phyloP scores from a whole-genome alignment of 1,284 basidiomycete genomes.

The Microbotryum saponariae region DNA sequence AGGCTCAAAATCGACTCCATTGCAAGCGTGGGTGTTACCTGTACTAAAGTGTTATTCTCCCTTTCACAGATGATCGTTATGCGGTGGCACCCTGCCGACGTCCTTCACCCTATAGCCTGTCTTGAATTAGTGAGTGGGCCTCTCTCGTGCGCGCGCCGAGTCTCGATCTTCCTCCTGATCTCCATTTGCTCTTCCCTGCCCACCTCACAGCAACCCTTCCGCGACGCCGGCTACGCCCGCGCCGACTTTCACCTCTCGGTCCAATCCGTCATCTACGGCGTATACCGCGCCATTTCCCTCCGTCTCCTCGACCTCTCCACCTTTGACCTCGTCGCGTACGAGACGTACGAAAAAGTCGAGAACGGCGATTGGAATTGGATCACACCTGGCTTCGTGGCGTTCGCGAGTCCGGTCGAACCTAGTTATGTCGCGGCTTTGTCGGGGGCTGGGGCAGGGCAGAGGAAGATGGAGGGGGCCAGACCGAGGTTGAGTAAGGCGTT shows the following conservation, averaged over 20 bases:
- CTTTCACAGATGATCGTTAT: constrained; percentile 77
- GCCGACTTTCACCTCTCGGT: constrained; percentile 80
- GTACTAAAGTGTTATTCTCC: not conserved
- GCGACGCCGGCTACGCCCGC: constrained; percentile 87
- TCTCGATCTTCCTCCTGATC: not conserved
- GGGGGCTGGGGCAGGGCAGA: constrained; percentile 51
- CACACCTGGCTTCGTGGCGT: constrained; percentile 58
- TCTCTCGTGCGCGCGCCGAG: not conserved
- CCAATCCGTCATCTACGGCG: constrained; percentile 81
- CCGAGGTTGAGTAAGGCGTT: constrained; percentile 71
- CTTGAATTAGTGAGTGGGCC: constrained; percentile 32
- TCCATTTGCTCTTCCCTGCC: not conserved
- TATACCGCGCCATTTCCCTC: constrained; percentile 87
- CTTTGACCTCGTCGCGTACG: constrained; percentile 75
- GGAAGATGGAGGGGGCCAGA: constrained; percentile 48
- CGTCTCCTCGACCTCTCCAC: constrained; percentile 84
- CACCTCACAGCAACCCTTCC: constrained; percentile 56
- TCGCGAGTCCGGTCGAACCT: constrained; percentile 83
- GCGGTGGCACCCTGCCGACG: constrained; percentile 85
- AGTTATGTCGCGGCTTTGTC: constrained; percentile 28
- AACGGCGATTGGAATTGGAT: constrained; percentile 99
- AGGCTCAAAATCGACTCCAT: not conserved
- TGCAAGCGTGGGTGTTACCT: not conserved
- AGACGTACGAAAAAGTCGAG: constrained; percentile 81
- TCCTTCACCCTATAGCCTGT: constrained; percentile 83